Conservation (phyloP, 495 filamentous ascomycete genomes). For the Hypoxylon intermedium region DNA sequence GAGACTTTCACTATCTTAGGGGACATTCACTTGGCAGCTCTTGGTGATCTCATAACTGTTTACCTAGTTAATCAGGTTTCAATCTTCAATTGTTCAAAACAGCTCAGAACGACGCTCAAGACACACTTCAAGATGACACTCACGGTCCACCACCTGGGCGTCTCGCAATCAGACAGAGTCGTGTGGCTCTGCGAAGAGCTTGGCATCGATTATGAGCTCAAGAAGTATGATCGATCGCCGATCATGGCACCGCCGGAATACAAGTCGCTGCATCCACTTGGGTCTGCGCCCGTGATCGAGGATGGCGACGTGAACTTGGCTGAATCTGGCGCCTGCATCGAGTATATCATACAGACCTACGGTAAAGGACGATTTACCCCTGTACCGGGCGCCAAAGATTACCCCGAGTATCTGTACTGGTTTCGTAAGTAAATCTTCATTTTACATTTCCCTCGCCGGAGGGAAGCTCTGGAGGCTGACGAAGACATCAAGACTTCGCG, state of each 20-base stretch:
- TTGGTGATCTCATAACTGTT: too few species aligned
- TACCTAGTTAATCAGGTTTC: too few species aligned
- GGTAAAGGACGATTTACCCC: conserved; percentile 55
- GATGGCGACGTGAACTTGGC: conserved; percentile 59
- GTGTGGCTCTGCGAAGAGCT: conserved; percentile 71
- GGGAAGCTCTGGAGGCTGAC: too few species aligned
- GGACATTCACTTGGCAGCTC: too few species aligned
- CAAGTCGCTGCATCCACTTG: conserved; percentile 58
- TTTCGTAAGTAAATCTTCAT: conserved; percentile 44
- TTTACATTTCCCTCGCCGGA: too few species aligned
- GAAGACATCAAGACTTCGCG: conserved; percentile 49
- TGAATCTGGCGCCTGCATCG: conserved; percentile 61
- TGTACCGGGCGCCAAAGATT: conserved; percentile 51
- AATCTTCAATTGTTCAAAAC: too few species aligned
- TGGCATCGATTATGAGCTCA: conserved; percentile 58
- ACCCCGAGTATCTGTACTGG: conserved; percentile 67
- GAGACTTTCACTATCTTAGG: too few species aligned
- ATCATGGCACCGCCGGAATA: conserved; percentile 61
- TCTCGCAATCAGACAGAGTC: conserved; percentile 66
- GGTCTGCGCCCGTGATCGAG: conserved; percentile 63
- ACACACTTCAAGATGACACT: conserved; percentile 42
- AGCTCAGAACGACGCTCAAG: background rate
- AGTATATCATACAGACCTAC: conserved; percentile 64
- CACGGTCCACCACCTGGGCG: conserved; percentile 65
- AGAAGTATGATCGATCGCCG: conserved; percentile 58